Evolutionary conservation across 345 rosid genomes (phyloP).

Genomic region (thale cress (Arabidopsis thaliana)): TAIR10.1 NC_003076.8:26223501-26224000

Average conservation of each 20-base stretch:
- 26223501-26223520: conserved; percentile 93
- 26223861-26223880: conserved; percentile 75
- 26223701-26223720: not conserved
- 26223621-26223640: conserved; percentile 76
- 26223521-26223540: conserved; percentile 24
- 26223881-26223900: conserved; percentile 76
- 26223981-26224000: not conserved
- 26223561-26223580: conserved; percentile 33
- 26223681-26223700: conserved; percentile 53
- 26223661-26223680: conserved; percentile 89
- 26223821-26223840: conserved; percentile 54
- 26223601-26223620: conserved; percentile 95
- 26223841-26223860: conserved; percentile 74
- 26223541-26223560: conserved; percentile 3
- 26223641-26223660: conserved; percentile 83
- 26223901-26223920: conserved; percentile 91
- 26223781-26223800: conserved; percentile 11
- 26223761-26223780: conserved; percentile 1
- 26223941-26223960: conserved; percentile 94
- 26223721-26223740: not conserved
- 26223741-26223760: conserved; percentile 17
- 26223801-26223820: not conserved
- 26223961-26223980: conserved; percentile 26
- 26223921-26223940: conserved; percentile 95
- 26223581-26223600: conserved; percentile 77